Conservation (phyloP, 768 basidiomycete species). For the Leccinellum rugosiceps region DNA sequence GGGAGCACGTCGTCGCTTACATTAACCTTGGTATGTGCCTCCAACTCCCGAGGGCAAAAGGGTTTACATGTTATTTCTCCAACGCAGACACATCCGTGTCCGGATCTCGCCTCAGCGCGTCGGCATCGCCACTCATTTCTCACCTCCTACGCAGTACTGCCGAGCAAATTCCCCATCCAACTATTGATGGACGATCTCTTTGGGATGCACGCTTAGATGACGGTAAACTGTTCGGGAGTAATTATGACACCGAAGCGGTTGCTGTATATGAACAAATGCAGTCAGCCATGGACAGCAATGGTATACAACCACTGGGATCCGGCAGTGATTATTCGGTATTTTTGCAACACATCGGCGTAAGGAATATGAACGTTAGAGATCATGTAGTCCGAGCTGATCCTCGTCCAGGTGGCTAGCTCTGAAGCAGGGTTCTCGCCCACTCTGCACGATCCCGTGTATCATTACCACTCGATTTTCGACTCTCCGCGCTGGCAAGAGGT, state of each 20-base stretch:
- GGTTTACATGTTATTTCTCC: constrained; percentile 25
- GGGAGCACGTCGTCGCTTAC: constrained; percentile 82
- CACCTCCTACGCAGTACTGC: constrained; percentile 69
- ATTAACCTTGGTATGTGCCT: constrained; percentile 63
- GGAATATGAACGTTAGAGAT: too few relatives aligned
- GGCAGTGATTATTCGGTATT: constrained; percentile 93
- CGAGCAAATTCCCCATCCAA: constrained; percentile 70
- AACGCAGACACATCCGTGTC: constrained; percentile 49
- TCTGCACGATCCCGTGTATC: constrained; percentile 61
- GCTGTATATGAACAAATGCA: too few relatives aligned
- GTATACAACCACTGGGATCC: constrained; percentile 58
- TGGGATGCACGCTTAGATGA: constrained; percentile 73
- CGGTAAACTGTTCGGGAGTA: constrained; percentile 33
- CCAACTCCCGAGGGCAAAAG: too few relatives aligned
- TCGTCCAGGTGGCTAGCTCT: constrained; percentile 32
- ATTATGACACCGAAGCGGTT: too few relatives aligned
- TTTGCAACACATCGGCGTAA: constrained; percentile 71
- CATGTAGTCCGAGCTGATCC: too few relatives aligned
- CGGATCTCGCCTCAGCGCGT: constrained; percentile 47
- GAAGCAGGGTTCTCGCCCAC: constrained; percentile 32
- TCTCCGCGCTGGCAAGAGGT: constrained; percentile 67
- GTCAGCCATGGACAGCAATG: too few relatives aligned
- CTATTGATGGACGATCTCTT: constrained; percentile 55
- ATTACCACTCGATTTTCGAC: constrained; percentile 77
- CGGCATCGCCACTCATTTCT: constrained; percentile 79